phyloP scores from a whole-genome alignment of 139 green algal species.

The Haematococcus lacustris region DNA sequence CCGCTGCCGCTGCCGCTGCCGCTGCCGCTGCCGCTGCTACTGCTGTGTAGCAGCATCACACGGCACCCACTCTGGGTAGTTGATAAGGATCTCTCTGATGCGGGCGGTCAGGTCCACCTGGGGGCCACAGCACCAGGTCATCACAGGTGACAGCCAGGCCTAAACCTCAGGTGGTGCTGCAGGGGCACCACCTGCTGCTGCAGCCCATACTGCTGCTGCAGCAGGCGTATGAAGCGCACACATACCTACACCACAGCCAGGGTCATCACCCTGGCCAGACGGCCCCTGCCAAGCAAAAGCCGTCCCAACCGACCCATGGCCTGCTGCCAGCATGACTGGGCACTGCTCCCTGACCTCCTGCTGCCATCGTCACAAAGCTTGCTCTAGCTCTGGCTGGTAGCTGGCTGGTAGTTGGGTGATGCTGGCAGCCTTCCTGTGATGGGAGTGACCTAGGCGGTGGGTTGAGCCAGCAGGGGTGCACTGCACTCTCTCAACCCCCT shows the following conservation, averaged over 20 bases:
- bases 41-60: slow-evolving; percentile 1
- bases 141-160: no score
- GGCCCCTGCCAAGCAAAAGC: not conserved
- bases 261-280: not conserved
- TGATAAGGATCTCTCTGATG: not conserved
- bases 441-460: no score
- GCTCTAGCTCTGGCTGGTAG: no score
- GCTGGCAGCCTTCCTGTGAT: no score
- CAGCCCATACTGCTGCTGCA: not conserved
- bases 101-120: not conserved
- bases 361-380: no score
- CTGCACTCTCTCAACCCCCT: no score
- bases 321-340: not conserved
- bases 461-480: no score
- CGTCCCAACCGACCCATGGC: not conserved
- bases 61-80: not conserved
- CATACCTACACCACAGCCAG: not conserved
- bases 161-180: not conserved
- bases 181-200: not conserved
- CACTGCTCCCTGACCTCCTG: no score
- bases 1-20: not conserved
- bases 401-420: no score
- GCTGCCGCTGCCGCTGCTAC: not conserved
- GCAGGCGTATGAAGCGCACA: not conserved
- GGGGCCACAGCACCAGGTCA: no score